Evolutionary conservation across 2,329 filamentous ascomycete species (phyloP).

Genomic region (Diaporthe citrichinensis): DNA sequence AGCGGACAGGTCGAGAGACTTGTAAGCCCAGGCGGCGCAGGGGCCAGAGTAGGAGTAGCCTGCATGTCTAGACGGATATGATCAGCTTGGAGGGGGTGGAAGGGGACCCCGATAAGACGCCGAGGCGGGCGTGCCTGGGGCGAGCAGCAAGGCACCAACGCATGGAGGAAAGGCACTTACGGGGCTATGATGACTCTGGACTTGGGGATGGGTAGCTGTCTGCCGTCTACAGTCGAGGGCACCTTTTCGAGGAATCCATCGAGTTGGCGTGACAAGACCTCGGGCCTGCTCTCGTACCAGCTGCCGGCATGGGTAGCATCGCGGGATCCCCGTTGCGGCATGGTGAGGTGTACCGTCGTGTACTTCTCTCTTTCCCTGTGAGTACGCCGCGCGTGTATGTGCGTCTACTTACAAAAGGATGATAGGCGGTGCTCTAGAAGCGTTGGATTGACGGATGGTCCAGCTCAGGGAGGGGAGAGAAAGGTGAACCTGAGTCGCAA

Average conservation of each 20-base stretch:
- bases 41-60: conserved; percentile 93
- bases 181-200: conserved; percentile 93
- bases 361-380: not conserved
- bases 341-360: conserved; percentile 35
- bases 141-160: conserved; percentile 32
- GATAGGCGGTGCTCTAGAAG: not conserved
- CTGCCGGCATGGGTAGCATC: conserved; percentile 83
- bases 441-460: not conserved
- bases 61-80: conserved; percentile 76
- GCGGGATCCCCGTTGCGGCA: conserved; percentile 53
- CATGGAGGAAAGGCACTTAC: conserved; percentile 67
- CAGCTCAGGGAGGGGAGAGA: not conserved
- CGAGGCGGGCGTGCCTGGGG: not conserved
- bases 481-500: not conserved
- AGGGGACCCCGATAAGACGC: not conserved
- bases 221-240: conserved; percentile 73
- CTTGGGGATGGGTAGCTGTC: conserved; percentile 75
- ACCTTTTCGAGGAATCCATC: conserved; percentile 82
- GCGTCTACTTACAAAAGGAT: not conserved
- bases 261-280: conserved; percentile 76
- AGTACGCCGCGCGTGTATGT: not conserved
- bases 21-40: conserved; percentile 96
- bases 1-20: conserved; percentile 83
- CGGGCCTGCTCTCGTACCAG: conserved; percentile 82
- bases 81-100: conserved; percentile 9